Conservation (phyloP, 2,329 filamentous ascomycete species). For the Penicillium sclerotiorum region DNA sequence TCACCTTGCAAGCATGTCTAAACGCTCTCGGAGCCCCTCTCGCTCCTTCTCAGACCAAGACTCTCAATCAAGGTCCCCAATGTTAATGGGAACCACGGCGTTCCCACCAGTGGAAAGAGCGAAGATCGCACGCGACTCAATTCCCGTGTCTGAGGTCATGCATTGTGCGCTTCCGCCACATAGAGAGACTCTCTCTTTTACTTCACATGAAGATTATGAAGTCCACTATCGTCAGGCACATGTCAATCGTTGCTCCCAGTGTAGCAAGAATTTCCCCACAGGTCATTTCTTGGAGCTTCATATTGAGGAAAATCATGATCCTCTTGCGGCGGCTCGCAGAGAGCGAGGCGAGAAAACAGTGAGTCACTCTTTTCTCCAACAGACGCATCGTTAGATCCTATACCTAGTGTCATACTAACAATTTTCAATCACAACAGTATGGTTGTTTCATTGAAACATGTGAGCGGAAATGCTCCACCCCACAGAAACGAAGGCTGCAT, state of each 20-base stretch:
- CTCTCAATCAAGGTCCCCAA: conserved; percentile 28
- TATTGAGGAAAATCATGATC: conserved; percentile 89
- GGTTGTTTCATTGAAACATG: conserved; percentile 89
- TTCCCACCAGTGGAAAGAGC: conserved; percentile 32
- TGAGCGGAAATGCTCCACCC: conserved; percentile 54
- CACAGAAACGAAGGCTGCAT: conserved; percentile 51
- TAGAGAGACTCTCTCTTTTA: conserved; percentile 68
- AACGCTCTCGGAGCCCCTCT: conserved; percentile 61
- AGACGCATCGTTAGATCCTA: too few species aligned
- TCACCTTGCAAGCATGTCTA: conserved; percentile 53
- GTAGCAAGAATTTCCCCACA: conserved; percentile 84
- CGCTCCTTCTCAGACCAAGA: conserved; percentile 42
- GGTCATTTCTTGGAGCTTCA: conserved; percentile 78
- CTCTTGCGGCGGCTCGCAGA: conserved; percentile 69
- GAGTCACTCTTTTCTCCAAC: too few species aligned
- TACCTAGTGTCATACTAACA: too few species aligned
- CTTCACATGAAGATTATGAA: conserved; percentile 79
- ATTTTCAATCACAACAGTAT: too few species aligned
- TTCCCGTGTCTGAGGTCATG: conserved; percentile 58
- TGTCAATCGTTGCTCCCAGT: conserved; percentile 81
- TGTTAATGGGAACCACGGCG: conserved; percentile 26
- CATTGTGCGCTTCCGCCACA: conserved; percentile 83
- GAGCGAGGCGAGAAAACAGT: conserved; percentile 87
- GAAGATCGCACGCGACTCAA: conserved; percentile 63
- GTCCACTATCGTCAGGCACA: conserved; percentile 81